Evolutionary conservation across 2,329 filamentous ascomycete species (phyloP).

Genomic region (Trichoderma harzianum): DNA sequence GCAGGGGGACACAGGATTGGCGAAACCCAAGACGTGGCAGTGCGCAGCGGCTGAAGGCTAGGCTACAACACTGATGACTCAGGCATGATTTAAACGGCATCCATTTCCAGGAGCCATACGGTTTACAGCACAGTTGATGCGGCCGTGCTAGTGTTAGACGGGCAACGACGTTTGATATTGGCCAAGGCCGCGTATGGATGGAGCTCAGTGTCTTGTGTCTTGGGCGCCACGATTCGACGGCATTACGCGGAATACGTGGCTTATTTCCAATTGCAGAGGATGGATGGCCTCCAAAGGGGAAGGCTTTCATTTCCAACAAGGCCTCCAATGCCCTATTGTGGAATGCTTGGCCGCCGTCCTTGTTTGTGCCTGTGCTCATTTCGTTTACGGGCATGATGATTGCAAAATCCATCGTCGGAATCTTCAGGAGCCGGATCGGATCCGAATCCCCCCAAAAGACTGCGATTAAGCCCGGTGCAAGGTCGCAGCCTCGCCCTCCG

Average conservation of each 20-base stretch:
- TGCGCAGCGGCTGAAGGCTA: slow-evolving; percentile 15
- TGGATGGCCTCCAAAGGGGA: background rate
- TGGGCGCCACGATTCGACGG: background rate
- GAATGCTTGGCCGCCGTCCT: background rate
- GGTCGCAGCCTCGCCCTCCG: background rate
- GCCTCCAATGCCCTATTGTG: slow-evolving; percentile 10
- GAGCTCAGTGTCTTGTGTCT: background rate
- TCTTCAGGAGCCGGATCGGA: slow-evolving; percentile 11
- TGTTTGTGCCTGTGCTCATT: background rate
- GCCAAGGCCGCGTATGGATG: background rate
- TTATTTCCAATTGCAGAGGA: background rate
- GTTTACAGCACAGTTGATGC: background rate
- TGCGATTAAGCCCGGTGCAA: background rate
- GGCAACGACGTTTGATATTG: background rate
- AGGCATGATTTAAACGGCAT: background rate
- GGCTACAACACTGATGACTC: slow-evolving; percentile 18
- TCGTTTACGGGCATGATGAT: background rate
- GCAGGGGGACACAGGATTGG: background rate
- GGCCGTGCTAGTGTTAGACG: background rate
- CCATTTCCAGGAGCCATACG: background rate
- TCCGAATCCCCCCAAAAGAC: background rate
- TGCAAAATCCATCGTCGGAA: background rate
- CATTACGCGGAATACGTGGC: background rate
- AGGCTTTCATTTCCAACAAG: slow-evolving; percentile 7
- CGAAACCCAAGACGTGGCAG: slow-evolving; percentile 15